phyloP scores from a whole-genome alignment of 139 green algal genomes.

The Auxenochlorella protothecoides region DNA sequence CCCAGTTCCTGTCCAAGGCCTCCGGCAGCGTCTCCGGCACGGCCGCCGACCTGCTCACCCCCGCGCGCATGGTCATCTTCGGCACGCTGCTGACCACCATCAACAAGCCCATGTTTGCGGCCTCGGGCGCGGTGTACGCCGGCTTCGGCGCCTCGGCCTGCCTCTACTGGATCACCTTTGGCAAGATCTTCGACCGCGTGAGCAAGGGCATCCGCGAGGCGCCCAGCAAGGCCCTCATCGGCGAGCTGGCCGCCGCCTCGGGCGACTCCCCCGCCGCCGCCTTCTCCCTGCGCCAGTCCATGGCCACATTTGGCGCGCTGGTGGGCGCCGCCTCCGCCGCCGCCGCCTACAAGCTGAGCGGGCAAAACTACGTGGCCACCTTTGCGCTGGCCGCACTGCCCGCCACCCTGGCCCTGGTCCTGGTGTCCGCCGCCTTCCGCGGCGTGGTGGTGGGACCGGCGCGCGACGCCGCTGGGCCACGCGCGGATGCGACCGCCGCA shows the following conservation, averaged over 20 bases:
- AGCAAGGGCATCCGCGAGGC: slow-evolving; percentile 73
- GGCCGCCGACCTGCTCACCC: slow-evolving; percentile 57
- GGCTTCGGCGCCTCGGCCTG: slow-evolving; percentile 40
- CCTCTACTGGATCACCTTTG: slow-evolving; percentile 66
- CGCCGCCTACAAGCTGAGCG: slow-evolving; percentile 41
- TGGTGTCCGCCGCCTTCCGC: slow-evolving; percentile 20
- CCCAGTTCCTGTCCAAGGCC: slow-evolving; percentile 70
- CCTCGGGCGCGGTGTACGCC: slow-evolving; percentile 40
- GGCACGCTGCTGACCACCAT: slow-evolving; percentile 62
- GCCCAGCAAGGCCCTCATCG: slow-evolving; percentile 72
- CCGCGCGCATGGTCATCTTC: slow-evolving; percentile 66
- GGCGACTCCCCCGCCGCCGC: slow-evolving; percentile 59
- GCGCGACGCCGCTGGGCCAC: not conserved
- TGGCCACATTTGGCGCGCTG: slow-evolving; percentile 60
- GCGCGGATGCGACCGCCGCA: not conserved
- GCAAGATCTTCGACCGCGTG: slow-evolving; percentile 55
- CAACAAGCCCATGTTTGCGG: slow-evolving; percentile 80
- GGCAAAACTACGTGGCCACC: slow-evolving; percentile 55
- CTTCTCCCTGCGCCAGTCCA: slow-evolving; percentile 64
- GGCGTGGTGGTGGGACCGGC: not conserved
- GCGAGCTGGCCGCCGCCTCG: slow-evolving; percentile 50
- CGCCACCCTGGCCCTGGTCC: slow-evolving; percentile 37
- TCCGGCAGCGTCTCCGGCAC: slow-evolving; percentile 59
- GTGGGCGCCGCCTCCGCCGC: slow-evolving; percentile 39
- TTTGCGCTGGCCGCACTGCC: slow-evolving; percentile 56